These are phyloP conservation scores for Fusarium armeniacum DNA, from an alignment of 2,329 filamentous ascomycete species.

Conservation along the genomic window DNA sequence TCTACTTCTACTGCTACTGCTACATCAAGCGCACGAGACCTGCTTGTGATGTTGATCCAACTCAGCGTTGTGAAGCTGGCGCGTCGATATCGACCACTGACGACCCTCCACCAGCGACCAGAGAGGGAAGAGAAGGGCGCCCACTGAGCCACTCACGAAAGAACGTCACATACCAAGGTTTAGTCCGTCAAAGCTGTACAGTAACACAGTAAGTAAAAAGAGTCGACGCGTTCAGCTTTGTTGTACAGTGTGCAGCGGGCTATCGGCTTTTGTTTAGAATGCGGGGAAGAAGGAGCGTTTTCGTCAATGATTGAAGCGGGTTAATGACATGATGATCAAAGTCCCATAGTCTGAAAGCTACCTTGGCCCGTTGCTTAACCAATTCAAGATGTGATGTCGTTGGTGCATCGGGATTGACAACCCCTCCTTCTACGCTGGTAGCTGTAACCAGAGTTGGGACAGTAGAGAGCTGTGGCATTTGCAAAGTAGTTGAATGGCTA, in stretches of 20 bases:
- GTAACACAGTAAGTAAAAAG: constrained; percentile 21
- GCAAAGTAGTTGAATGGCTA: background rate
- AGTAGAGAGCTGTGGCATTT: background rate
- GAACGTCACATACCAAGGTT: constrained; percentile 45
- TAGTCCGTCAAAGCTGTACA: constrained; percentile 32
- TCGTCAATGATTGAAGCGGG: constrained; percentile 21
- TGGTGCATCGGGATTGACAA: constrained; percentile 34
- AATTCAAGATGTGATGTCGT: constrained; percentile 33
- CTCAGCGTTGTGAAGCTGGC: constrained; percentile 35
- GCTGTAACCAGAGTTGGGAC: constrained; percentile 5
- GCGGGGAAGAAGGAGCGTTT: constrained; percentile 29
- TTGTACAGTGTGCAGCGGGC: constrained; percentile 16
- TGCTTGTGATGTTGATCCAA: constrained; percentile 47
- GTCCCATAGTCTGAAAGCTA: constrained; percentile 8
- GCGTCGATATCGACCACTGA: constrained; percentile 50
- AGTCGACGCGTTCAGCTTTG: constrained; percentile 25
- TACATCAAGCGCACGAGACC: constrained; percentile 44
- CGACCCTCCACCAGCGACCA: constrained; percentile 51
- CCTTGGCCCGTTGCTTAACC: constrained; percentile 18
- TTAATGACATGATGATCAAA: constrained; percentile 33
- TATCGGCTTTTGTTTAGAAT: constrained; percentile 24
- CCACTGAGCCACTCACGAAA: constrained; percentile 47
- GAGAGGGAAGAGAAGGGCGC: constrained; percentile 34
- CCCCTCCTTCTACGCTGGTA: constrained; percentile 20
- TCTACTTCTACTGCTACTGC: constrained; percentile 20